phyloP scores from a whole-genome alignment of 2,329 filamentous ascomycete genomes.

The Sclerotinia minor region DNA sequence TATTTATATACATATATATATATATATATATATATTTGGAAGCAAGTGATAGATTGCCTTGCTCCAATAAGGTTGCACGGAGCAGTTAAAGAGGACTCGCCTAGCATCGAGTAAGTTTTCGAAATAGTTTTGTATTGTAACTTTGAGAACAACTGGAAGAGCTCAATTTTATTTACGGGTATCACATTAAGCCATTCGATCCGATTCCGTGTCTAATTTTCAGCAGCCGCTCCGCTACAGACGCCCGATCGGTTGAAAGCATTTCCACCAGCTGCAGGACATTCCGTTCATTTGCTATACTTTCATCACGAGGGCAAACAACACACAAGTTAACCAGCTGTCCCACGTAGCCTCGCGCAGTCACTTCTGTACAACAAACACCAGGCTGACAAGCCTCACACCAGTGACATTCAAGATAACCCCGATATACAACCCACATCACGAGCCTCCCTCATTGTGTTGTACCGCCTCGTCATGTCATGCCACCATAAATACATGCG shows the following conservation, averaged over 20 bases:
- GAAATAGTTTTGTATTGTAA: background rate
- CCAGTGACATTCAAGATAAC: conserved; percentile 19
- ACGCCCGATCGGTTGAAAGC: background rate
- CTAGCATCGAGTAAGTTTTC: background rate
- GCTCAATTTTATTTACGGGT: too few species aligned
- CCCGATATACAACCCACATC: background rate
- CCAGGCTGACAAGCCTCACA: background rate
- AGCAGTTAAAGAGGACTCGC: background rate
- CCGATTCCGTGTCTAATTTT: background rate
- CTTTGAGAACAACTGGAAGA: too few species aligned
- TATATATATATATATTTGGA: background rate
- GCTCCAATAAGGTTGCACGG: background rate
- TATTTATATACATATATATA: too few species aligned
- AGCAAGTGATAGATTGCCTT: background rate
- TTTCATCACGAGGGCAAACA: background rate
- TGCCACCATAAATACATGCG: background rate
- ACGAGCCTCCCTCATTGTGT: background rate
- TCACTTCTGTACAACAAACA: background rate
- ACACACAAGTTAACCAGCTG: background rate
- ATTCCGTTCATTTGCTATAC: background rate
- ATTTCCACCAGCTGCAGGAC: background rate
- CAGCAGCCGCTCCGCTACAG: too few species aligned
- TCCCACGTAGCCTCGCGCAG: background rate
- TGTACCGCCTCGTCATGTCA: background rate
- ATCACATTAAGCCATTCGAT: background rate